phyloP scores from a whole-genome alignment of 2,329 filamentous ascomycete genomes.

The Atkinsonella texensis region DNA sequence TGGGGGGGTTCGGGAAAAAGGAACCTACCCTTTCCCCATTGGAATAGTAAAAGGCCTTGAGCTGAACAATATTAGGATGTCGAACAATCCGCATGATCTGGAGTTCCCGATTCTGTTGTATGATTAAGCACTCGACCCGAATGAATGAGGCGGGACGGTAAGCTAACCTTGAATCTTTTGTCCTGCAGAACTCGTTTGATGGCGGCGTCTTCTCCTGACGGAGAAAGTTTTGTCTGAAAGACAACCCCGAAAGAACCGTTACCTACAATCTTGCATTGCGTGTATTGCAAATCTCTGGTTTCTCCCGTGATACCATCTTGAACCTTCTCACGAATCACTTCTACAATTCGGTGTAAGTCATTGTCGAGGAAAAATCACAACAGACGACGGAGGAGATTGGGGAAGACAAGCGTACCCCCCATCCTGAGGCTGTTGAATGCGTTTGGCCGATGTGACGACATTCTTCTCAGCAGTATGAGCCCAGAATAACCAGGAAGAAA shows the following conservation, averaged over 20 bases:
- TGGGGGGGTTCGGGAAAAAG: background rate
- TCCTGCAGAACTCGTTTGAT: slow-evolving; percentile 98
- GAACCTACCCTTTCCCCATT: slow-evolving; percentile 83
- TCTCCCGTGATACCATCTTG: slow-evolving; percentile 97
- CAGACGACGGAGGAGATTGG: slow-evolving; percentile 3
- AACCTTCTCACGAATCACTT: slow-evolving; percentile 97
- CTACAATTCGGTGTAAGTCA: slow-evolving; percentile 35
- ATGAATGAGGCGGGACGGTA: background rate
- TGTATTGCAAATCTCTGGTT: slow-evolving; percentile 93
- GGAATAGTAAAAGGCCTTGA: slow-evolving; percentile 99
- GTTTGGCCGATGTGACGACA: slow-evolving; percentile 88
- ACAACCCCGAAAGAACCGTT: slow-evolving; percentile 98
- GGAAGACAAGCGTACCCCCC: slow-evolving; percentile 62
- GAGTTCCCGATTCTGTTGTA: slow-evolving; percentile 78
- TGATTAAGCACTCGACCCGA: background rate
- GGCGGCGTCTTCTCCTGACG: slow-evolving; percentile 94
- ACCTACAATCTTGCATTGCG: slow-evolving; percentile 98
- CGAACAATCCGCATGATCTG: slow-evolving; percentile 99
- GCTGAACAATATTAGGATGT: slow-evolving; percentile 96
- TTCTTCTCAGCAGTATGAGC: slow-evolving; percentile 25
- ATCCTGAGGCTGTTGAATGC: slow-evolving; percentile 82
- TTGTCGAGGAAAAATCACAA: background rate
- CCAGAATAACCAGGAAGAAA: slow-evolving; percentile 14
- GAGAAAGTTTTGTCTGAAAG: slow-evolving; percentile 96
- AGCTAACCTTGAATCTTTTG: slow-evolving; percentile 91